phyloP scores from a whole-genome alignment of 805 yeast genomes.

The Candida chilensis region DNA sequence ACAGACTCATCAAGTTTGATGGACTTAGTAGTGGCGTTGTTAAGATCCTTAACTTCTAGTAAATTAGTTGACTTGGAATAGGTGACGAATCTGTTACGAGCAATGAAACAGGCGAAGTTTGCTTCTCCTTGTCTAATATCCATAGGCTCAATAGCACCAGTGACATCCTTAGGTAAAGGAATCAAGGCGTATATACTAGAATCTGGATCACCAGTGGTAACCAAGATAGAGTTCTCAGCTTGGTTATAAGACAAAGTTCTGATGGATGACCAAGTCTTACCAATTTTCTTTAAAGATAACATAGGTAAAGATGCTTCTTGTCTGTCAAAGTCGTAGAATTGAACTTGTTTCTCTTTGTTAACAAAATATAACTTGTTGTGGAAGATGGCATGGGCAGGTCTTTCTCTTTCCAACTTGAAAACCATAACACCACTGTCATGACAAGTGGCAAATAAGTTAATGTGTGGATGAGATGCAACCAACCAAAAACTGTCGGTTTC shows the following conservation, averaged over 20 bases:
- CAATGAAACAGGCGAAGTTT: conserved; percentile 80
- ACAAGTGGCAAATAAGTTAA: conserved; percentile 91
- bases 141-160: conserved; percentile 93
- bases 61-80: conserved; percentile 54
- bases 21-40: conserved; percentile 73
- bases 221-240: conserved; percentile 78
- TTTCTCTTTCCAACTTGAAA: conserved; percentile 92
- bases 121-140: conserved; percentile 74
- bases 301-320: conserved; percentile 67
- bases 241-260: conserved; percentile 86
- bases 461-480: conserved; percentile 77
- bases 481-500: conserved; percentile 95
- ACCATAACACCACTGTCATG: conserved; percentile 98
- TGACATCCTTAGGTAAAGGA: conserved; percentile 72
- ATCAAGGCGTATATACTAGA: conserved; percentile 65
- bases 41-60: conserved; percentile 79
- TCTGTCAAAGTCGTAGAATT: conserved; percentile 60
- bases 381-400: conserved; percentile 77
- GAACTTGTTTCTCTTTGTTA: conserved; percentile 81
- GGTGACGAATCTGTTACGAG: conserved; percentile 89
- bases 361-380: conserved; percentile 72
- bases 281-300: conserved; percentile 75
- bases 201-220: conserved; percentile 69
- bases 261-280: conserved; percentile 80
- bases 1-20: conserved; percentile 63